These are phyloP conservation scores for Torulaspora pretoriensis DNA, from an alignment of 1,139 yeast species.

Conservation along the genomic window DNA sequence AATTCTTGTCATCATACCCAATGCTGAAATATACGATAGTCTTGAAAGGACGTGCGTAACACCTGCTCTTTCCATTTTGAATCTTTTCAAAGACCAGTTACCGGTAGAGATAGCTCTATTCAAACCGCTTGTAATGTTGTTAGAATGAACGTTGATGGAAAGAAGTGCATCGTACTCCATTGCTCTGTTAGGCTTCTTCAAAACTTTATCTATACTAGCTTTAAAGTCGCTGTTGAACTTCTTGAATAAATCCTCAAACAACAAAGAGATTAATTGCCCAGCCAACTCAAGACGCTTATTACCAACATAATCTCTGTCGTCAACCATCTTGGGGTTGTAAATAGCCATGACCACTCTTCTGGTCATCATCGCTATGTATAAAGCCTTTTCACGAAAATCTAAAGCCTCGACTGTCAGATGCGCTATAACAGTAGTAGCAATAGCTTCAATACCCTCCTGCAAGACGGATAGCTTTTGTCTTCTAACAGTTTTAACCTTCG, in stretches of 20 bases:
- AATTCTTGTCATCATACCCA: constrained; percentile 99
- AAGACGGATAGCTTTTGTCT: constrained; percentile 75
- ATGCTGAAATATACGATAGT: constrained; percentile 85
- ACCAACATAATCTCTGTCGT: constrained; percentile 98
- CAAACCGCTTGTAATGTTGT: constrained; percentile 88
- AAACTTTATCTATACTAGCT: constrained; percentile 86
- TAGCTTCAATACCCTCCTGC: constrained; percentile 96
- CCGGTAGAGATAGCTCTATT: constrained; percentile 98
- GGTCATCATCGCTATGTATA: constrained; percentile 94
- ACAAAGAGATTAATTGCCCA: constrained; percentile 90
- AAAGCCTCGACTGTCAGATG: constrained; percentile 83
- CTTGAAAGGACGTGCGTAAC: constrained; percentile 94
- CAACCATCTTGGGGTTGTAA: constrained; percentile 92
- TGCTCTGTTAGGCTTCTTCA: constrained; percentile 91
- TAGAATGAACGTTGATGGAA: constrained; percentile 84
- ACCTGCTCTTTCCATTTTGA: constrained; percentile 99
- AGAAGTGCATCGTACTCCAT: constrained; percentile 91
- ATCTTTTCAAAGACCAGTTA: constrained; percentile 96
- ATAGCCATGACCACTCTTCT: constrained; percentile 94
- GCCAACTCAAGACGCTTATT: constrained; percentile 95
- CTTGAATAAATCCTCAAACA: constrained; percentile 94
- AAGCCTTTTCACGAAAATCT: constrained; percentile 89
- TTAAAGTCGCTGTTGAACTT: constrained; percentile 93
- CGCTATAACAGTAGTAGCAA: constrained; percentile 94
- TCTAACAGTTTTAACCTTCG: constrained; percentile 87